These are phyloP conservation scores for Bipolaris bicolor DNA, from an alignment of 2,329 filamentous ascomycete genomes.

Conservation along the genomic window DNA sequence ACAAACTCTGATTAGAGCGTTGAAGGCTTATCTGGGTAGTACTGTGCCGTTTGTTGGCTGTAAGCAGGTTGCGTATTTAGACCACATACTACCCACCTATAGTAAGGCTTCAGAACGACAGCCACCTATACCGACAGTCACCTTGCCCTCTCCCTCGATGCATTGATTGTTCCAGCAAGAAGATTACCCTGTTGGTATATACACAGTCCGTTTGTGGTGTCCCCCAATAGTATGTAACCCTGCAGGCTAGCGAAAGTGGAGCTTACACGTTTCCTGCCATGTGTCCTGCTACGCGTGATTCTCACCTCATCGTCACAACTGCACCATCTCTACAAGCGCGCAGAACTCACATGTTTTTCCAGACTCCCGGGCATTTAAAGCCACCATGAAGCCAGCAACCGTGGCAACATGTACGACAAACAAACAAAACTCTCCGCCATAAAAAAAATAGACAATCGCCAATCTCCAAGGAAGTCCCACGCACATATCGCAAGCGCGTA, in stretches of 20 bases:
- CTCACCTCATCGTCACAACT: constrained; percentile 13
- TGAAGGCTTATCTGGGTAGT: neutral
- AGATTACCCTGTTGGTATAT: constrained; percentile 3
- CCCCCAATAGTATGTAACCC: constrained; percentile 11
- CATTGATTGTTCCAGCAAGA: constrained; percentile 3
- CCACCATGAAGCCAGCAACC: constrained; percentile 22
- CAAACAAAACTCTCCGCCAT: constrained; percentile 21
- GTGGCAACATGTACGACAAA: constrained; percentile 15
- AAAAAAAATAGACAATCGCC: constrained; percentile 10
- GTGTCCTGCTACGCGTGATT: constrained; percentile 19
- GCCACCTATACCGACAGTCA: neutral
- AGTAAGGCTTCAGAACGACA: neutral
- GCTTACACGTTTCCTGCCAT: constrained; percentile 13
- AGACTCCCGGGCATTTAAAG: constrained; percentile 5
- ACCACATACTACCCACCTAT: neutral
- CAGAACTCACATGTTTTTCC: constrained; percentile 9
- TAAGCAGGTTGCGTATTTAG: neutral
- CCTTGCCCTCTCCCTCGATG: constrained; percentile 7
- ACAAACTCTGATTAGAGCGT: neutral
- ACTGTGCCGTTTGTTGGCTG: neutral
- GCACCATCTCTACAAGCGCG: constrained; percentile 2
- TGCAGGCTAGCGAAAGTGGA: constrained; percentile 16
- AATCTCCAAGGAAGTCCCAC: neutral
- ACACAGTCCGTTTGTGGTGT: constrained; percentile 2
- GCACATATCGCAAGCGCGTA: neutral